Percentiles rank a stretch among this genome's conserved stretches.
phyloP scores from a whole-genome alignment of 805 yeast genomes.

The Pichia phayaonensis region DNA sequence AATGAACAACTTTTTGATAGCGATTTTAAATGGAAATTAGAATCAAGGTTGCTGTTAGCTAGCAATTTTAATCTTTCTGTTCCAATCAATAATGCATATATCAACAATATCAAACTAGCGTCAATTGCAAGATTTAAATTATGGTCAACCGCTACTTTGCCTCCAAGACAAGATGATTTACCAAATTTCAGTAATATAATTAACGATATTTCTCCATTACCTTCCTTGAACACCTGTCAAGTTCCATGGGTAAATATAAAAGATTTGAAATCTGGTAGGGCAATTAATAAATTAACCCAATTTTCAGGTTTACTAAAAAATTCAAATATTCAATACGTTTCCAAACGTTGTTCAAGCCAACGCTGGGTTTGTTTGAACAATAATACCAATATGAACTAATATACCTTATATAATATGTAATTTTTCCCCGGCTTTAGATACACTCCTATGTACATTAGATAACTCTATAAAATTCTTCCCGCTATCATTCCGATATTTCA shows the following conservation, averaged over 20 bases:
- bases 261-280: slow-evolving; percentile 7
- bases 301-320: slow-evolving; percentile 6
- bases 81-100: not conserved
- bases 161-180: slow-evolving; percentile 38
- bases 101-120: slow-evolving; percentile 28
- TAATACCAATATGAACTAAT: not conserved
- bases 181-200: slow-evolving; percentile 4
- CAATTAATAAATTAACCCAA: not conserved
- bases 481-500: not conserved
- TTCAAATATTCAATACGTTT: slow-evolving; percentile 10
- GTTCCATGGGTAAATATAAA: slow-evolving; percentile 12
- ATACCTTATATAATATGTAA: not conserved
- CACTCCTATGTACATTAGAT: not conserved
- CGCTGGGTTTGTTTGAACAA: slow-evolving; percentile 5
- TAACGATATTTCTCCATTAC: not conserved
- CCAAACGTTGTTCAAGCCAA: slow-evolving; percentile 7
- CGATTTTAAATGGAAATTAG: slow-evolving; percentile 1
- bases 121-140: slow-evolving; percentile 38
- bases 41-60: not conserved
- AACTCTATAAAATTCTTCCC: not conserved
- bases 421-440: not conserved
- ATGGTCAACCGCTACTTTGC: slow-evolving; percentile 45
- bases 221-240: slow-evolving; percentile 3
- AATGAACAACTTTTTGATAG: slow-evolving; percentile 1
- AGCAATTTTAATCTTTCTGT: not conserved